These are phyloP conservation scores for Cercospora berteroae DNA, from an alignment of 2,329 filamentous ascomycete species.

Conservation along the genomic window DNA sequence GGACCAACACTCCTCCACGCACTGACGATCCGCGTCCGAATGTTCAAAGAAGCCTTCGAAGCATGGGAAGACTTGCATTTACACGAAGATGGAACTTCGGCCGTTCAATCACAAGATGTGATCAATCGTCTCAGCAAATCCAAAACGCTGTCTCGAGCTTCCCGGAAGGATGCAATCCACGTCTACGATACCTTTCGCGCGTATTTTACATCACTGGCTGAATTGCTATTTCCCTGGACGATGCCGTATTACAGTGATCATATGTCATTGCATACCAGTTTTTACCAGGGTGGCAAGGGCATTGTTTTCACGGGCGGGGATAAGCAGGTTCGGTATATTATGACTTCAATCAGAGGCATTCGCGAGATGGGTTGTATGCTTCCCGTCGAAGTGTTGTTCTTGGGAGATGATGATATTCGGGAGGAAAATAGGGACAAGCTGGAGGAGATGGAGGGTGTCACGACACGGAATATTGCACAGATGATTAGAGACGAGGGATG, in stretches of 20 bases:
- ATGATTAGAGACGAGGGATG: constrained; percentile 50
- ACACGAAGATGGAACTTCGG: neutral
- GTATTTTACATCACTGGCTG: constrained; percentile 42
- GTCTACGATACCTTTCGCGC: constrained; percentile 45
- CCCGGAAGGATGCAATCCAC: constrained; percentile 30
- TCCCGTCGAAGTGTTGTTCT: constrained; percentile 44
- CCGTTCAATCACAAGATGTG: neutral
- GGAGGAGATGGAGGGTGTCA: constrained; percentile 45
- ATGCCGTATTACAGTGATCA: constrained; percentile 47
- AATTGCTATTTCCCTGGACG: constrained; percentile 43
- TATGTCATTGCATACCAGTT: constrained; percentile 38
- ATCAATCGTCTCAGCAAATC: constrained; percentile 2
- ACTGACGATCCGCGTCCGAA: constrained; percentile 16
- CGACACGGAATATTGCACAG: constrained; percentile 45
- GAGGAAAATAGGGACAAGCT: constrained; percentile 44
- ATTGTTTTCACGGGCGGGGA: constrained; percentile 49
- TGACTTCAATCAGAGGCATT: constrained; percentile 45
- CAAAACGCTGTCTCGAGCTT: constrained; percentile 6
- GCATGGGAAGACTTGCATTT: constrained; percentile 23
- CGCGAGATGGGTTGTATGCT: constrained; percentile 40
- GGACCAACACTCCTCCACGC: constrained; percentile 17
- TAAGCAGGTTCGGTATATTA: constrained; percentile 44
- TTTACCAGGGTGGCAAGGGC: constrained; percentile 43
- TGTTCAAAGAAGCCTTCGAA: constrained; percentile 18
- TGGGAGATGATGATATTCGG: constrained; percentile 47